Evolutionary conservation across 805 yeast species (phyloP), one percentile per base, ranked within the genome.

Genomic region (Metschnikowia noctiluminum): DNA sequence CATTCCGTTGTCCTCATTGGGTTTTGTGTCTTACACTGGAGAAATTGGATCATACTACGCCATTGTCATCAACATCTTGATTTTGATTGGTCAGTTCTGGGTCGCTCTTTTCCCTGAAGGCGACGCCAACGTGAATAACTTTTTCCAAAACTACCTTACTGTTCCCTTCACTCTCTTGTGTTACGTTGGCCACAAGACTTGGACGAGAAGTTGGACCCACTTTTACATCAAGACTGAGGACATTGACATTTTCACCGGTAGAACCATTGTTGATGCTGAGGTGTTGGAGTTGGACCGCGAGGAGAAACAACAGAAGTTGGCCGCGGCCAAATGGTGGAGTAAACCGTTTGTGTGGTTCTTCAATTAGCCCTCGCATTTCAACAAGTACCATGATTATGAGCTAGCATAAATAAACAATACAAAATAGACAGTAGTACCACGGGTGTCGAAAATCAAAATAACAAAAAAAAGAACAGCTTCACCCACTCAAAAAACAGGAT

Each of bases 41-140:
- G 63, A 66, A 21, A 56, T 62, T 55, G 77, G 77, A 11, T 71
- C 76, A 6, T 60, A 57, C 43, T 68, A 63, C 53, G 70, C 69
- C 14, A 51, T 66, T 27, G 35, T 66, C 16, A 50, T 62, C 38
- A 69, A 68, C 53, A 40, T 55, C 12, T 62, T 72, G 43, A 64
- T 72, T 43, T 62, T 72, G 54, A 59, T 72, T 46, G 74, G 72
- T 26, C 76, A 72, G 56, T 72, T 72, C 58, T 72, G 74, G 74
- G 71, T 72, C 42, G 73, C 77, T 5, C 67, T 72, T 48, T 72
- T 53, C 63, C 77, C 77, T 1, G 45, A 48, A 35, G 55, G 59
- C 16, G 54, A 58, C 44, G 51, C 66, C 8, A 52, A 56, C 43
- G 65, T 58, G 14, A 67, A 63, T 55, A 54, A 59, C 41, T 62